Percentiles rank a stretch among this genome's conserved stretches.
Evolutionary conservation across 73 alveolate species (phyloP).

Genomic region (Paramecium octaurelia): DNA sequence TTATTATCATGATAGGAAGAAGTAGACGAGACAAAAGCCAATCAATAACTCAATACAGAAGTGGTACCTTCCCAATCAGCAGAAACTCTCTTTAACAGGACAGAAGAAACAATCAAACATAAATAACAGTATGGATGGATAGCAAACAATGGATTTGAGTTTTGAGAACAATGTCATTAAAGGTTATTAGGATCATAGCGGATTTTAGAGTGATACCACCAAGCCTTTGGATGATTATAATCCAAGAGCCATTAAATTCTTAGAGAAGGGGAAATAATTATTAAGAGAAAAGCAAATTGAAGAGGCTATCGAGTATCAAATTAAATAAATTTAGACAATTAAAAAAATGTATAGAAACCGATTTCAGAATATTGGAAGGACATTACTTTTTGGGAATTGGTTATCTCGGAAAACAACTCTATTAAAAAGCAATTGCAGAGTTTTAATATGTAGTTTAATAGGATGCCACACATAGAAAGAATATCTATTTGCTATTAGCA

Average conservation of each 20-base stretch:
- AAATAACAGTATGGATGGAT: neutral
- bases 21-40: neutral
- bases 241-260: constrained; percentile 48
- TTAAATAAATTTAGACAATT: neutral
- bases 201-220: constrained; percentile 15
- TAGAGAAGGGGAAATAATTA: constrained; percentile 49
- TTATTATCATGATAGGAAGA: neutral
- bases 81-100: neutral
- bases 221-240: constrained; percentile 2
- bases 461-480: constrained; percentile 52
- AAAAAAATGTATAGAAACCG: constrained; percentile 60
- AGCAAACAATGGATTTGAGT: neutral
- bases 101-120: neutral
- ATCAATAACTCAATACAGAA: neutral
- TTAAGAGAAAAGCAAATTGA: constrained; percentile 51
- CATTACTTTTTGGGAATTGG: constrained; percentile 52
- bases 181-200: constrained; percentile 40
- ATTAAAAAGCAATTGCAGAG: constrained; percentile 56
- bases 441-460: constrained; percentile 51
- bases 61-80: constrained; percentile 11
- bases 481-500: constrained; percentile 55
- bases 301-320: constrained; percentile 52
- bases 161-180: constrained; percentile 6
- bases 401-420: constrained; percentile 29
- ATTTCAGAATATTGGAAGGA: constrained; percentile 48